Evolutionary conservation across 1,284 basidiomycete species (phyloP).

Genomic region (Chiua sp.): DNA sequence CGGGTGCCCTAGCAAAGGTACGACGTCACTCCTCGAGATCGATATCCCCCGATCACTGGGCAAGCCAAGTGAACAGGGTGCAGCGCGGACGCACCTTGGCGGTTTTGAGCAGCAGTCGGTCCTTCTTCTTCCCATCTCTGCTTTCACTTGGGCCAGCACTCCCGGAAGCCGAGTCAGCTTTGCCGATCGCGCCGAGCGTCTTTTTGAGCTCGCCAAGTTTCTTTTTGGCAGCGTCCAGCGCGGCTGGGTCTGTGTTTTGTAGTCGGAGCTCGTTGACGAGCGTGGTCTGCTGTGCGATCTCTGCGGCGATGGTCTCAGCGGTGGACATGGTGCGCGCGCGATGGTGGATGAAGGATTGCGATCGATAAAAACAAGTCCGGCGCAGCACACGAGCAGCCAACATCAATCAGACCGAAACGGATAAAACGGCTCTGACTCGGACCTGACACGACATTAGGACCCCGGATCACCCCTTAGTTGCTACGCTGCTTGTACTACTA

Average conservation of each 20-base stretch:
- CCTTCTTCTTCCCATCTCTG: conserved; percentile 61
- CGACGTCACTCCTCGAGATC: neutral
- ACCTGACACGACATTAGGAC: conserved; percentile 31
- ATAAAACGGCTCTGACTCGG: conserved; percentile 10
- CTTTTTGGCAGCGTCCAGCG: conserved; percentile 70
- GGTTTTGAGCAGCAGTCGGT: conserved; percentile 76
- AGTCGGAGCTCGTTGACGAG: conserved; percentile 65
- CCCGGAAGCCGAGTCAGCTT: conserved; percentile 23
- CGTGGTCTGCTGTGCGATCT: conserved; percentile 58
- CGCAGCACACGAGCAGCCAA: conserved; percentile 17
- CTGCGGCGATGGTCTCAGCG: conserved; percentile 46
- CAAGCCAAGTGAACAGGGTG: neutral
- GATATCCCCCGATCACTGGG: neutral
- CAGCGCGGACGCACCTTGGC: conserved; percentile 64
- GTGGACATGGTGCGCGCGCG: conserved; percentile 37
- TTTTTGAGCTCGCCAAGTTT: conserved; percentile 74
- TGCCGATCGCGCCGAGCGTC: conserved; percentile 52
- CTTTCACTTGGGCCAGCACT: conserved; percentile 31
- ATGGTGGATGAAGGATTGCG: conserved; percentile 10
- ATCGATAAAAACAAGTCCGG: conserved; percentile 33
- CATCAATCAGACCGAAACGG: conserved; percentile 14
- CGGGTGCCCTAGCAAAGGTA: conserved; percentile 78
- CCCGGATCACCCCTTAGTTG: conserved; percentile 25
- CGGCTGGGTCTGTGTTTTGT: conserved; percentile 52
- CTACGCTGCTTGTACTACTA: neutral